Evolutionary conservation across 2,329 filamentous ascomycete species (phyloP).

Genomic region (Leptographium flavum): DNA sequence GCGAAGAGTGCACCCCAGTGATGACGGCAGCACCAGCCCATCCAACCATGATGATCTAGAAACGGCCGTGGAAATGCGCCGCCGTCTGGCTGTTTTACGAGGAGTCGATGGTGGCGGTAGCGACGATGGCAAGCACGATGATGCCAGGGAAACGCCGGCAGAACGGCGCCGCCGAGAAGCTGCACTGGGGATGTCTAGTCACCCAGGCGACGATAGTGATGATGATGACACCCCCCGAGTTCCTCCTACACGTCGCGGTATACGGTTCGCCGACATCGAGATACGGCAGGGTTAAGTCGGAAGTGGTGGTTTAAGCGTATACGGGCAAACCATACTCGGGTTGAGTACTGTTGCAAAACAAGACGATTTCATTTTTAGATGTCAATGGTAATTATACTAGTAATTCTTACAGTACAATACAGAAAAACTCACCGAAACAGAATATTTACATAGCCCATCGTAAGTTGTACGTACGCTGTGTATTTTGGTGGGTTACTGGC

Average conservation of each 20-base stretch:
- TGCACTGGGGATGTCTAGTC: slow-evolving; percentile 46
- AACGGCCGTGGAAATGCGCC: slow-evolving; percentile 54
- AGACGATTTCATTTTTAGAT: too few relatives aligned
- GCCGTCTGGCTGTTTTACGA: slow-evolving; percentile 42
- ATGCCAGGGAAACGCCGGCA: slow-evolving; percentile 49
- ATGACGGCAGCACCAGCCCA: neutral
- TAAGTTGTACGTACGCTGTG: neutral
- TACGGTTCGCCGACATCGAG: slow-evolving; percentile 42
- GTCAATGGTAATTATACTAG: too few relatives aligned
- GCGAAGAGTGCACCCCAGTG: neutral
- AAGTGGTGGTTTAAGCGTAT: neutral
- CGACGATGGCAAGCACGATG: slow-evolving; percentile 24
- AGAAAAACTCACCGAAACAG: too few relatives aligned
- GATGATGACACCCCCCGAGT: slow-evolving; percentile 43
- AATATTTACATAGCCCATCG: neutral
- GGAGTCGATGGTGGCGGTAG: slow-evolving; percentile 25
- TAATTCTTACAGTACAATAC: neutral
- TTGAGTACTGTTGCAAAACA: neutral
- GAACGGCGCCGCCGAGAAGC: slow-evolving; percentile 61
- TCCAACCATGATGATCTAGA: slow-evolving; percentile 24
- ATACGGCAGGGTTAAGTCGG: neutral
- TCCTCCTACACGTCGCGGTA: slow-evolving; percentile 37
- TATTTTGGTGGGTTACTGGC: too few relatives aligned
- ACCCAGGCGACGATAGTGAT: slow-evolving; percentile 32
- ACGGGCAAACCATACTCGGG: neutral